Evolutionary conservation across 73 alveolate genomes (phyloP), one percentile per base, ranked within the genome.

Genomic region (Diophrys appendiculata): DNA sequence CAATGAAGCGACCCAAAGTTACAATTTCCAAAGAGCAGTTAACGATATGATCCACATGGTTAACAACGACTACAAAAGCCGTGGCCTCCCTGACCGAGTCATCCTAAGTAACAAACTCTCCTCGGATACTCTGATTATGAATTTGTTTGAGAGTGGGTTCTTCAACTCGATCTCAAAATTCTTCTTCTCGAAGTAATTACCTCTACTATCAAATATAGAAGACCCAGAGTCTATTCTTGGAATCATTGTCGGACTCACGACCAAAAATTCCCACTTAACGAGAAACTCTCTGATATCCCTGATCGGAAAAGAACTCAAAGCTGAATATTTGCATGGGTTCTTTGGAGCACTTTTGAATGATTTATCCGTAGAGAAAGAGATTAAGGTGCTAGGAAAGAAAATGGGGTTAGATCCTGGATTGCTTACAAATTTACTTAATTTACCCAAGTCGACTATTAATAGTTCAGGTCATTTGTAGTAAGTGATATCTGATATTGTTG

Each of bases 291-390:
- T 68, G 54, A 29, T 68, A 5, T 18, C n/a, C 13, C 2, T 68
- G 52, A 28, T 68, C 29, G 76, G 76, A 68, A 5, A 23, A 11
- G 54, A 13, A 24, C 13, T 28, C 18, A 11, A 68, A 29, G 54
- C 29, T 2, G 52, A 24, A 13, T 18, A 24, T 25, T 5, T 68
- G 56, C 24, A 68, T 29, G 76, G 76, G 54, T 3, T 68, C 3
- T 5, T 68, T 28, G 76, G 76, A 68, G 52, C 54, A 52, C 24
- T 68, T 54, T n/a, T 68, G 25, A 68, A 68, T 28, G 76, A 68
- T 28, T 5, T 29, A 5, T 24, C 43, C 8, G 56, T 27, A 8
- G 76, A 68, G 25, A 68, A 68, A 29, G 55, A 68, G 25, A 68
- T 68, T 28, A 68, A 29, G 29, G 3, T 5, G 28, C 8, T 68